Base-by-base conservation (phyloP, 768 basidiomycete species). In the Leucogyrophana mollusca region DNA sequence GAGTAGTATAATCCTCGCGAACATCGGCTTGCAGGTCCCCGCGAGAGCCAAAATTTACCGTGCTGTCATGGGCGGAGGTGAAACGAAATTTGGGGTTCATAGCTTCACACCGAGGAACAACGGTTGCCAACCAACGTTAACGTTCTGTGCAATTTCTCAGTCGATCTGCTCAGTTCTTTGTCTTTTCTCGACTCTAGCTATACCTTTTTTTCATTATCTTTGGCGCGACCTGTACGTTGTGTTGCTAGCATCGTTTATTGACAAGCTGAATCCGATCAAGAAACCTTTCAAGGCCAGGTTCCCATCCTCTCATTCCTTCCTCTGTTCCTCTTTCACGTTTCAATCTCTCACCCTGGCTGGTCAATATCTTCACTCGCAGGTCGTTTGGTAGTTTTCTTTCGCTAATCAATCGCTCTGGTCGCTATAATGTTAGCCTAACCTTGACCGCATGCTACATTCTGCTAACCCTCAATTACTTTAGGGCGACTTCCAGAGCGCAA, bases 401-500 rank as follows among this genome's bases (percentile, higher is more conserved):
- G n/a, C 40, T 37, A 33, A 34, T 34, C 34, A 32, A 25, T 6
- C 32, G 43, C 36, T 39, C 40, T 36, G 42, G 40, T 30, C 47
- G 49, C 20, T 40, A 48, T 45, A 47, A 65, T 65, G 63, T 65
- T 50, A 6, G 44, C 24, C 35, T 16, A 18, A 23, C 23, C 40
- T 21, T 43, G 22, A 16, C 21, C 23, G 17, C 33, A 21, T 25
- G 14, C 23, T 14, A 9, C 32, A 6, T 22, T 34, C 18, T 17
- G 45, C 57, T 66, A 43, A 67, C 58, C 25, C 34, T 43, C 13
- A 13, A 14, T 4, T 14, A 13, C 37, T 39, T 9, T 47, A 67
- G 62, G 60, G 56, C 62, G 20, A 42, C 58, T 40, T 52, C 62
- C 38, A 58, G 59, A 57, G 50, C 53, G 10, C 47, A 58, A 34